These are phyloP conservation scores for Linderniella brevidens DNA, from an alignment of 257 asterid genomes.

Conservation along the genomic window DNA sequence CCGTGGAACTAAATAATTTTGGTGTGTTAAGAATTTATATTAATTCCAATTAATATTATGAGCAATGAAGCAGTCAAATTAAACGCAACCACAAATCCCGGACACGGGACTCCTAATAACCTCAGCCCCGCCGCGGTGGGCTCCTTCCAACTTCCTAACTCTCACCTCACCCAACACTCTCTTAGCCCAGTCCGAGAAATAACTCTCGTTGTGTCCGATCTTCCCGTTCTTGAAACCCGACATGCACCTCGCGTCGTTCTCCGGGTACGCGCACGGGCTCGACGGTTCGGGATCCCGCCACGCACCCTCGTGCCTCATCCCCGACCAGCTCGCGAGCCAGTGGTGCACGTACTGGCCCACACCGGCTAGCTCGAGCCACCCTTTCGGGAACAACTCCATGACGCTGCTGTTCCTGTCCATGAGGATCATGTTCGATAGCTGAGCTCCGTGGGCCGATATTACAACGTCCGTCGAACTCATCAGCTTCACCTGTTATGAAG, in stretches of 20 bases:
- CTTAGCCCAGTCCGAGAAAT: conserved; percentile 40
- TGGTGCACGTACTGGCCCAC: conserved; percentile 55
- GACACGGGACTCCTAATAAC: no score
- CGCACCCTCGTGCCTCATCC: conserved; percentile 61
- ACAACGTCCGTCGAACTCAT: neutral
- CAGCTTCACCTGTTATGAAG: neutral
- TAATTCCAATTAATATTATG: no score
- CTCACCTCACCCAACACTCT: no score
- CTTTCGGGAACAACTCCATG: conserved; percentile 60
- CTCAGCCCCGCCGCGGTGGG: no score
- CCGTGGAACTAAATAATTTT: no score
- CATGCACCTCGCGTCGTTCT: conserved; percentile 44
- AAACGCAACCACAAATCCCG: no score
- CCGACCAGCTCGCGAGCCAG: conserved; percentile 65
- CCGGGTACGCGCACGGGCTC: conserved; percentile 42
- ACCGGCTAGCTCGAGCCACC: conserved; percentile 59
- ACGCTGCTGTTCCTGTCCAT: conserved; percentile 61
- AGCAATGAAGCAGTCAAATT: no score
- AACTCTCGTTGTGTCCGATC: conserved; percentile 33
- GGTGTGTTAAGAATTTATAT: no score
- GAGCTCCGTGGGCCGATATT: conserved; percentile 66
- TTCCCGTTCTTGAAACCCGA: conserved; percentile 30
- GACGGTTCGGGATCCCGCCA: conserved; percentile 42
- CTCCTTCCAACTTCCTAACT: no score
- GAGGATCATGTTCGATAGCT: conserved; percentile 42